Conservation (phyloP, 75 land plant species). For the Selaginella tamariscina region DNA sequence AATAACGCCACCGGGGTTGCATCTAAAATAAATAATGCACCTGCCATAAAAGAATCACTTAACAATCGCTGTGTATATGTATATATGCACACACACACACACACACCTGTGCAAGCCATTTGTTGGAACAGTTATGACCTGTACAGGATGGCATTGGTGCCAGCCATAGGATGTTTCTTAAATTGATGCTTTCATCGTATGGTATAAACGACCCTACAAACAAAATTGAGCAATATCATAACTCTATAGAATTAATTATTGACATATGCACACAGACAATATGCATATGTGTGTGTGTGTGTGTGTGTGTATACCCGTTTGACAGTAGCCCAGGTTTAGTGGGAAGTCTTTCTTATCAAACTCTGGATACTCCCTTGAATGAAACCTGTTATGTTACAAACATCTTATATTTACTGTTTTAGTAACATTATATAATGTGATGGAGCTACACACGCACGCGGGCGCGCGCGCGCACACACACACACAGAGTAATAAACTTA, state of each 20-base stretch:
- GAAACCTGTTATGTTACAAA: constrained; percentile 43
- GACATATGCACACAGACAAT: background rate
- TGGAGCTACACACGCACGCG: background rate
- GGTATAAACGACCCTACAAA: constrained; percentile 55
- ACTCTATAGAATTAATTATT: background rate
- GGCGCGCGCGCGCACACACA: background rate
- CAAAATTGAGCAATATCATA: constrained; percentile 9
- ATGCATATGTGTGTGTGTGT: background rate
- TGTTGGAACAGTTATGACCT: constrained; percentile 23
- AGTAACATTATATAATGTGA: constrained; percentile 2
- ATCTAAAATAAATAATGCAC: constrained; percentile 71
- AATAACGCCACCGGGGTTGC: constrained; percentile 79
- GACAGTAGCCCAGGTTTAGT: constrained; percentile 75
- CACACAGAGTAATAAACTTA: constrained; percentile 31
- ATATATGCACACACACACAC: background rate
- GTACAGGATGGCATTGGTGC: constrained; percentile 76
- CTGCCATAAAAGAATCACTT: constrained; percentile 20
- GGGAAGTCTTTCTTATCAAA: constrained; percentile 58
- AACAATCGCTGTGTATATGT: background rate
- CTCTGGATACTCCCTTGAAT: constrained; percentile 85
- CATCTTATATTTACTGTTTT: background rate
- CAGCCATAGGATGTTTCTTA: constrained; percentile 93
- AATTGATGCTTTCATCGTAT: constrained; percentile 77
- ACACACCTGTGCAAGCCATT: constrained; percentile 84
- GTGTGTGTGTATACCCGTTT: constrained; percentile 42